Evolutionary conservation across 2,329 filamentous ascomycete species (phyloP).

Genomic region (Apiospora pterosperma): DNA sequence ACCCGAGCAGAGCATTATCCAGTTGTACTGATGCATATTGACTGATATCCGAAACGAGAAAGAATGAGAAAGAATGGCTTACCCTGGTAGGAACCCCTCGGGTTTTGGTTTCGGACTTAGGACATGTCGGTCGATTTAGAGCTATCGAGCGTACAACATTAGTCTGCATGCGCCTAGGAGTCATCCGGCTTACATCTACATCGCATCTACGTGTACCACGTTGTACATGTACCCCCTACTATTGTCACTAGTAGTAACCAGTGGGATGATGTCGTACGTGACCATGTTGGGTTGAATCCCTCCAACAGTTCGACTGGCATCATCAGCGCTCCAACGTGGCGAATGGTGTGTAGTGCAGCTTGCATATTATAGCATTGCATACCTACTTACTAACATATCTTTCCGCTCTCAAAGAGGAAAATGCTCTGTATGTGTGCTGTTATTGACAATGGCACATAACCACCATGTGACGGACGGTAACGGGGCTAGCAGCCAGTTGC

Average conservation of each 20-base stretch:
- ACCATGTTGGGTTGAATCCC: background rate
- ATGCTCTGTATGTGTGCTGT: background rate
- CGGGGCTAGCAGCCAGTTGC: background rate
- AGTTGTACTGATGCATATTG: background rate
- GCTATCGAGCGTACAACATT: background rate
- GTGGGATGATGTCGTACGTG: constrained; percentile 1
- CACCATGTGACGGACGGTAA: background rate
- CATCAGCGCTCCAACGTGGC: background rate
- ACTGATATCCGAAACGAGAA: background rate
- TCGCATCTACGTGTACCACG: background rate
- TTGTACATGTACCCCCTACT: too few species aligned
- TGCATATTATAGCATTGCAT: background rate
- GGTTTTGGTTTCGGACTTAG: background rate
- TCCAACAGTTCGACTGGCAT: background rate
- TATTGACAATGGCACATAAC: background rate
- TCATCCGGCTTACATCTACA: background rate
- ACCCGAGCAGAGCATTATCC: background rate
- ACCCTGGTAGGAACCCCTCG: background rate
- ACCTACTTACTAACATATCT: background rate
- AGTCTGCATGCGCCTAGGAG: background rate
- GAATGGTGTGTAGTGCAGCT: background rate
- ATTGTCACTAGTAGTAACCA: too few species aligned
- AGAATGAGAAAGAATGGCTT: too few species aligned
- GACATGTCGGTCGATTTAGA: background rate
- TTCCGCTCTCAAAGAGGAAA: background rate